Conservation (phyloP, 2,329 filamentous ascomycete genomes). For the Didymella keratinophila region DNA sequence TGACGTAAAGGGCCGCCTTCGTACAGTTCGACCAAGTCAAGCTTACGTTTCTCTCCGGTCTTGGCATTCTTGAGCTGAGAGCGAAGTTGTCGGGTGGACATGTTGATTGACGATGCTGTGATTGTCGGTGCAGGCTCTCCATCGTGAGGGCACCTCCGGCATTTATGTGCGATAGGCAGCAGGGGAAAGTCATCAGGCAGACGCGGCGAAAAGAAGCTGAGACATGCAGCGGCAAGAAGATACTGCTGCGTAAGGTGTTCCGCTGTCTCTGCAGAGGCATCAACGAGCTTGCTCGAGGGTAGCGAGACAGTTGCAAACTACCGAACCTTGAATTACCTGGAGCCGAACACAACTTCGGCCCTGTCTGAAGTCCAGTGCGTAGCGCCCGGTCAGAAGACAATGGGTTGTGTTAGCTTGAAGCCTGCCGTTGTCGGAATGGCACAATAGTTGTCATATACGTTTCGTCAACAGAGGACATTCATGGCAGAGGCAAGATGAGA, state of each 20-base stretch:
- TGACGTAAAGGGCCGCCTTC: background rate
- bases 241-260: background rate
- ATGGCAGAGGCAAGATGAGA: background rate
- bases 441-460: too few species aligned
- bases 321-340: background rate
- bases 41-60: background rate
- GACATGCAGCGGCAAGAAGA: background rate
- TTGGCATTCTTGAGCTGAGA: background rate
- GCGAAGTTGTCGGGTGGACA: background rate
- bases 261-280: background rate
- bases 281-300: background rate
- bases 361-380: background rate
- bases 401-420: background rate
- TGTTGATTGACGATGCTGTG: background rate
- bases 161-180: background rate
- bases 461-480: background rate
- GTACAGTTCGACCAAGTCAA: background rate
- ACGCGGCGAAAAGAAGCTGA: background rate
- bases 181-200: background rate
- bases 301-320: background rate
- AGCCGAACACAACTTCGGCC: background rate
- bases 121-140: background rate
- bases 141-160: background rate
- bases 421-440: background rate
- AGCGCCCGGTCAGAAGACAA: background rate